These are phyloP conservation scores for Colletotrichum destructivum DNA, from an alignment of 2,329 filamentous ascomycete species.

Conservation along the genomic window DNA sequence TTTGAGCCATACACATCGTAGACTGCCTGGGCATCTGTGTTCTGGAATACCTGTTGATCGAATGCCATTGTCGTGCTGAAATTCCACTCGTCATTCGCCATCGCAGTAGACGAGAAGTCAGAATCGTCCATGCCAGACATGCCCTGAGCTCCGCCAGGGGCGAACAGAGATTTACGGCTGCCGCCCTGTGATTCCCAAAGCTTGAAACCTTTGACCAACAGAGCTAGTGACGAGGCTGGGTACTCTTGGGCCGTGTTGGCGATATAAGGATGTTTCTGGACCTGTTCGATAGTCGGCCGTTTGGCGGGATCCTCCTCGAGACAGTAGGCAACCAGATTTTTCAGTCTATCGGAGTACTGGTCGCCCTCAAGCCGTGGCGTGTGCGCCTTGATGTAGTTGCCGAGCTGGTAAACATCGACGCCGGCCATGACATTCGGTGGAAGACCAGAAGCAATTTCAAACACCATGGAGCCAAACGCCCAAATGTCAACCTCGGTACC, in stretches of 20 bases:
- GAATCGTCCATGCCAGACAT: conserved; percentile 54
- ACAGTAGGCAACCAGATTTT: conserved; percentile 80
- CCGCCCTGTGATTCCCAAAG: conserved; percentile 83
- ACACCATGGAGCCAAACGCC: conserved; percentile 87
- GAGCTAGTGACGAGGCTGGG: conserved; percentile 74
- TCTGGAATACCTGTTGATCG: conserved; percentile 69
- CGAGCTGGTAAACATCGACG: conserved; percentile 62
- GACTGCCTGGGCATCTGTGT: conserved; percentile 70
- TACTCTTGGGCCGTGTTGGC: conserved; percentile 73
- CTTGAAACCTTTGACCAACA: conserved; percentile 80
- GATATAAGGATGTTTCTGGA: conserved; percentile 80
- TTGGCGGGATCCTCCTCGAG: conserved; percentile 77
- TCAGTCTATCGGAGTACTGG: conserved; percentile 78
- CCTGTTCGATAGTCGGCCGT: conserved; percentile 78
- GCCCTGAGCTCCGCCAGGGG: conserved; percentile 70
- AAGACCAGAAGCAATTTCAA: conserved; percentile 84
- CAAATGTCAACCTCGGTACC: conserved; percentile 85
- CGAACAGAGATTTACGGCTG: conserved; percentile 76
- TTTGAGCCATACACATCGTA: conserved; percentile 73
- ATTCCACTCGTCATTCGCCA: conserved; percentile 75
- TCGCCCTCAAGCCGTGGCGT: conserved; percentile 80
- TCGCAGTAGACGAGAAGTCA: conserved; percentile 59
- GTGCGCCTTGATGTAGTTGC: conserved; percentile 71
- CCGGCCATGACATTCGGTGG: conserved; percentile 78
- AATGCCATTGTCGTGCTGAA: conserved; percentile 78